Conservation (phyloP, 2,329 filamentous ascomycete species). For the Penicillium sclerotiorum region DNA sequence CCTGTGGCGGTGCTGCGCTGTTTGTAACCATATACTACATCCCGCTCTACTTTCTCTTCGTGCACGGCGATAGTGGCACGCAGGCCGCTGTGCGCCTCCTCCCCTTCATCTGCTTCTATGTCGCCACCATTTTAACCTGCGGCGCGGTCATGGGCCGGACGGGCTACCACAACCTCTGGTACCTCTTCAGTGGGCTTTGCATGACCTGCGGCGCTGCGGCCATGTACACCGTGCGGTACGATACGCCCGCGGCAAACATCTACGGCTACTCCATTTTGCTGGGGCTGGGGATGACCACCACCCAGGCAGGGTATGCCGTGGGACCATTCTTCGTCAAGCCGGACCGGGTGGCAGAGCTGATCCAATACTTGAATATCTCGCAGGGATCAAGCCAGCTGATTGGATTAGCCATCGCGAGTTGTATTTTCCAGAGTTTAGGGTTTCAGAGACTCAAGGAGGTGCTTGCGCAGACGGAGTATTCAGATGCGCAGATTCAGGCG, state of each 20-base stretch:
- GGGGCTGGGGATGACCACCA: constrained; percentile 36
- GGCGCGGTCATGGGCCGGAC: constrained; percentile 22
- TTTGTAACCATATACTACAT: constrained; percentile 54
- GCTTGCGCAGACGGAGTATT: not conserved
- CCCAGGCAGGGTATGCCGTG: constrained; percentile 10
- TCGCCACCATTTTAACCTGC: constrained; percentile 23
- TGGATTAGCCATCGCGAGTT: constrained; percentile 15
- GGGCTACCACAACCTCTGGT: constrained; percentile 30
- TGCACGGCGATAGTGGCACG: constrained; percentile 42
- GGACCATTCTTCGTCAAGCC: constrained; percentile 4
- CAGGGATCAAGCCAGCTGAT: constrained; percentile 12
- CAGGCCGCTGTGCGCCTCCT: constrained; percentile 35
- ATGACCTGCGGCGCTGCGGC: constrained; percentile 12
- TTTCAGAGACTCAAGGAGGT: not conserved
- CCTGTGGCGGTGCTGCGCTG: constrained; percentile 37
- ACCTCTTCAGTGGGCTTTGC: constrained; percentile 31
- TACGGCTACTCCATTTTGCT: constrained; percentile 42
- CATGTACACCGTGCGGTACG: constrained; percentile 16
- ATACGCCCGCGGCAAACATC: constrained; percentile 13
- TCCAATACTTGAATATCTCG: constrained; percentile 12
- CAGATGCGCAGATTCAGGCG: not conserved
- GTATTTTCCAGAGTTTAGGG: constrained; percentile 5
- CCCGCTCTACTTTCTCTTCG: constrained; percentile 60
- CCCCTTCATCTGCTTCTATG: constrained; percentile 32
- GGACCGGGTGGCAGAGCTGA: not conserved